Base-by-base conservation (phyloP, 805 yeast genomes). In the Candida krabiensis region DNA sequence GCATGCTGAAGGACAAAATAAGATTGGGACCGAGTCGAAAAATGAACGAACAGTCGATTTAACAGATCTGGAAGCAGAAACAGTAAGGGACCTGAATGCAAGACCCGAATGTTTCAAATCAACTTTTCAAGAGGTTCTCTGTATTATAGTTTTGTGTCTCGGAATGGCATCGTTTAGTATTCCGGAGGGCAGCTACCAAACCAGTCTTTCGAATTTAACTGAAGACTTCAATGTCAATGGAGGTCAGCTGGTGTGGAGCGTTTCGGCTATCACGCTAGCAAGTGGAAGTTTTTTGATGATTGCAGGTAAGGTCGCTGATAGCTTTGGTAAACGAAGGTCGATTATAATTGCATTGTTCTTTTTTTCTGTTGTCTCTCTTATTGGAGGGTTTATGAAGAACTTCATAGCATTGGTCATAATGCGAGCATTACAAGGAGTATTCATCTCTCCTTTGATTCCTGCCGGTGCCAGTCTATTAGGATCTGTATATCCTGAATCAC, bases 401-500 rank as follows among this genome's bases (percentile, higher is more conserved):
- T 65, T 53, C 37, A 50, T 64, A 14, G 60, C 54, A 4, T 52
- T 70, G 27, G 60, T 61, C 33, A 50, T 67, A 9, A 44, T 63
- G 16, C 48, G 75, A 35, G 73, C 69, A 6, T 35, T 70, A 21
- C 65, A 58, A 38, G 75, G 75, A 3, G 41, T 63, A 2, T 50
- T 56, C 9, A 48, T 61, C 4, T 60, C 71, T 3, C 66, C 67
- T 5, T 54, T 63, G 1, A 59, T 66, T 2, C 72, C 75, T 1
- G 60, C 73, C 2, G 63, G 66, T 13, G 70, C 66, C 12, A 74
- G 74, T 4, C 47, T 69, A 3, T 36, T 70, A 1, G 69, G 72
- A 2, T 38, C 67, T 6, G 33, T 46, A 2, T 70, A 69, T 40
- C 35, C 24, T 8, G 60, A 64, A 11, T 46, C 55, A 2, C 40